phyloP scores from a whole-genome alignment of 2,329 filamentous ascomycete species.

The Meredithiella fracta region DNA sequence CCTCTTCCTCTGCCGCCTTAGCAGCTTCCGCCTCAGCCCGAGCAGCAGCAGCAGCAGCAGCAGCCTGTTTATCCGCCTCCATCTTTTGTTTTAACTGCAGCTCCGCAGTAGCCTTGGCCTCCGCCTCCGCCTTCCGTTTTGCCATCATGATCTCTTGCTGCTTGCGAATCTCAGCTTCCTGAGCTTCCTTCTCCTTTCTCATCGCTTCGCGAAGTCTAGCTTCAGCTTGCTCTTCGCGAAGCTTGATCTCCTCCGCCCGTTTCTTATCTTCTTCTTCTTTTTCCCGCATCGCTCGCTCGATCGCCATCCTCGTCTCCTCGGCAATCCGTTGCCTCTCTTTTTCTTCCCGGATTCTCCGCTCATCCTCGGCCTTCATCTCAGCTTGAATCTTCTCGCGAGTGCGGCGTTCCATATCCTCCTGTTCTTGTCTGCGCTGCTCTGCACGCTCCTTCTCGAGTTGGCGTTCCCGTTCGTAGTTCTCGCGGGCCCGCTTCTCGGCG shows the following conservation, averaged over 20 bases:
- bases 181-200: conserved; percentile 23
- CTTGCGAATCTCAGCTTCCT: conserved; percentile 18
- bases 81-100: conserved; percentile 25
- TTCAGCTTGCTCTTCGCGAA: conserved; percentile 9
- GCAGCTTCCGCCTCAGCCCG: conserved; percentile 26
- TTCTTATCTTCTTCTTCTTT: conserved; percentile 18
- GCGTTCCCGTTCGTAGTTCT: conserved; percentile 26
- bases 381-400: conserved; percentile 21
- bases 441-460: conserved; percentile 27
- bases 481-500: conserved; percentile 28
- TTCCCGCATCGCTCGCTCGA: conserved; percentile 16
- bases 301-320: conserved; percentile 18
- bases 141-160: conserved; percentile 16
- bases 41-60: conserved; percentile 22
- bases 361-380: conserved; percentile 18
- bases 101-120: conserved; percentile 23
- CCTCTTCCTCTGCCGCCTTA: conserved; percentile 35
- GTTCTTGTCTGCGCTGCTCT: conserved; percentile 21
- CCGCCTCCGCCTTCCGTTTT: conserved; percentile 16
- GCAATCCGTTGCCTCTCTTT: conserved; percentile 15
- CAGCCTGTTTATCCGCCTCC: conserved; percentile 22
- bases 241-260: conserved; percentile 16
- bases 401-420: conserved; percentile 24
- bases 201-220: conserved; percentile 21
- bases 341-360: conserved; percentile 18